Conservation (phyloP, 2,329 filamentous ascomycete species). For the Neofusicoccum sp. region DNA sequence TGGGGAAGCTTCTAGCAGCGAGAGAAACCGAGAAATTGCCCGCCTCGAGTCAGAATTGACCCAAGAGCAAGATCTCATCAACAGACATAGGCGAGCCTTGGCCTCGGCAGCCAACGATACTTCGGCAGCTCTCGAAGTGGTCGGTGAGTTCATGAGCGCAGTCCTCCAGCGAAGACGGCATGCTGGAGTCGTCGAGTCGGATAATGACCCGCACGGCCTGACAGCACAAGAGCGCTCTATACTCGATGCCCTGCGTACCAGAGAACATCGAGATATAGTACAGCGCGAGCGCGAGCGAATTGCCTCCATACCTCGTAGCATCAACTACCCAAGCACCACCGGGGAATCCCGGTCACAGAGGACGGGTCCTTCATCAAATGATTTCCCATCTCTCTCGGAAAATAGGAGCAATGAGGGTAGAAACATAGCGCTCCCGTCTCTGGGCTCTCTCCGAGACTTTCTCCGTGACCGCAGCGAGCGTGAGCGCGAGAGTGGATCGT, state of each 20-base stretch:
- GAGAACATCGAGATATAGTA: conserved; percentile 41
- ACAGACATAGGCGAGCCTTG: conserved; percentile 41
- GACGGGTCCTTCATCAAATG: neutral
- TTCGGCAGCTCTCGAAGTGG: conserved; percentile 13
- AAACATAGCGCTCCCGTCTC: conserved; percentile 13
- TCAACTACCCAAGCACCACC: conserved; percentile 38
- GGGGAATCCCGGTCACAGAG: neutral
- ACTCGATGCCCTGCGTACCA: conserved; percentile 45
- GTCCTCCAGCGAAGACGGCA: conserved; percentile 26
- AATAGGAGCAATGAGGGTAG: conserved; percentile 2
- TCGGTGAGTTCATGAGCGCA: conserved; percentile 10
- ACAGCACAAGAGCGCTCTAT: conserved; percentile 47
- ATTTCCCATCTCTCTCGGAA: conserved; percentile 12
- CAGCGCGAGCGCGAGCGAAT: conserved; percentile 33
- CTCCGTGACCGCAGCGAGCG: conserved; percentile 18
- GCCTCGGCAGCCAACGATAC: conserved; percentile 28
- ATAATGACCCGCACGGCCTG: conserved; percentile 47
- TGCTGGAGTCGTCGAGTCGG: conserved; percentile 38
- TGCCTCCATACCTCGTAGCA: conserved; percentile 36
- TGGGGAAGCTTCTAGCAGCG: conserved; percentile 26
- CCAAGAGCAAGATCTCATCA: conserved; percentile 46
- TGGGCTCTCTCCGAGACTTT: conserved; percentile 21
- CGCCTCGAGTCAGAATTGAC: conserved; percentile 37
- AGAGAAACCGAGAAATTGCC: conserved; percentile 36
- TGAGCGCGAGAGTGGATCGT: conserved; percentile 10